Conservation (phyloP, 1,139 yeast species). For the Suhomyces terraborum region DNA sequence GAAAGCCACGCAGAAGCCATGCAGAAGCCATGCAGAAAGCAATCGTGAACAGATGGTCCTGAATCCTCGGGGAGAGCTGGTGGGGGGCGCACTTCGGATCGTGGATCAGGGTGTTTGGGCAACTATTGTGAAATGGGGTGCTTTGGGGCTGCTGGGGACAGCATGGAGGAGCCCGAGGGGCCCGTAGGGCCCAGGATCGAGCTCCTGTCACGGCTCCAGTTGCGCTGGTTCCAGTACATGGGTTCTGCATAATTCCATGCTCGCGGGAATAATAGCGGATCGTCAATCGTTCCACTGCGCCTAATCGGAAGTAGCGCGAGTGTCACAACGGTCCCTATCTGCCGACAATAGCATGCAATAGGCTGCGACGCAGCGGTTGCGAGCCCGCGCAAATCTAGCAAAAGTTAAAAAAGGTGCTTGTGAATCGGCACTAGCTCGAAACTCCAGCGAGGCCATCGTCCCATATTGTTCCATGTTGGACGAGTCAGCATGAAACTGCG, state of each 20-base stretch:
- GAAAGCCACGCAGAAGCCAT: background rate
- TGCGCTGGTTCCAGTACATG: background rate
- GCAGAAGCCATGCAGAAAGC: slow-evolving; percentile 2
- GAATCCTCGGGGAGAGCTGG: background rate
- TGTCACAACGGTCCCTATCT: slow-evolving; percentile 12
- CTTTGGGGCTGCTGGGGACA: too few species aligned
- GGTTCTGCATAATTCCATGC: slow-evolving; percentile 12
- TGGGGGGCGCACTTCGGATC: too few species aligned
- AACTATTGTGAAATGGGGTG: too few species aligned
- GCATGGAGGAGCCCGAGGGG: background rate
- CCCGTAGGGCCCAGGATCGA: too few species aligned
- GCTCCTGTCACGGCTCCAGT: background rate
- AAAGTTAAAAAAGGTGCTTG: slow-evolving; percentile 11
- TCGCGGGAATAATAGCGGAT: slow-evolving; percentile 6
- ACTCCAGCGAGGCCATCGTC: slow-evolving; percentile 1
- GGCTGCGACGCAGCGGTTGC: background rate
- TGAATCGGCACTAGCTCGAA: slow-evolving; percentile 7
- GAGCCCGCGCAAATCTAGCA: slow-evolving; percentile 1
- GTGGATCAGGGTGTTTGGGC: too few species aligned
- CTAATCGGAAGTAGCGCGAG: slow-evolving; percentile 7
- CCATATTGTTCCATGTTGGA: too few species aligned
- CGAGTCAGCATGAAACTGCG: too few species aligned
- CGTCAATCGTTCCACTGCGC: slow-evolving; percentile 11
- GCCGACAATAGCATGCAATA: background rate
- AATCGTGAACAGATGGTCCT: slow-evolving; percentile 1